phyloP scores from a whole-genome alignment of 768 basidiomycete genomes.

The Myochromella boudieri region DNA sequence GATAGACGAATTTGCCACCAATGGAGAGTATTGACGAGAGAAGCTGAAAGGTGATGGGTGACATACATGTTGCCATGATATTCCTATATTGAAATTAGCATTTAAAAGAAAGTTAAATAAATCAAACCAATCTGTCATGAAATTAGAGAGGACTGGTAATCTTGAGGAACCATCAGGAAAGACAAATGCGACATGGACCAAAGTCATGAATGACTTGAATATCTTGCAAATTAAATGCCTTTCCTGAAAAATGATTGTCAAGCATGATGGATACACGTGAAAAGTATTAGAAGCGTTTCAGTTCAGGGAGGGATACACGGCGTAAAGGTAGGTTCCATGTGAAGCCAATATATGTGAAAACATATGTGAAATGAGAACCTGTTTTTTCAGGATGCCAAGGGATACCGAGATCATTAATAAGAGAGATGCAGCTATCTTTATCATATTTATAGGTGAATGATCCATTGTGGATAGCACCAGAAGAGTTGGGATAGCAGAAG shows the following conservation, averaged over 20 bases:
- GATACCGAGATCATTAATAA: constrained; percentile 11
- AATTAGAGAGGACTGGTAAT: constrained; percentile 25
- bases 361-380: constrained; percentile 20
- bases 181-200: constrained; percentile 31
- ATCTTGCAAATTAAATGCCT: constrained; percentile 17
- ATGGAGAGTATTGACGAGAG: constrained; percentile 20
- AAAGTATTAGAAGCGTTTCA: constrained; percentile 30
- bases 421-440: constrained; percentile 3
- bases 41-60: constrained; percentile 14
- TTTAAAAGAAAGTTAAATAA: too few relatives aligned
- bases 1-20: constrained; percentile 36
- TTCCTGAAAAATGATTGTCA: not conserved
- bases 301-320: constrained; percentile 27
- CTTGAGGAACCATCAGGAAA: constrained; percentile 18
- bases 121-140: constrained; percentile 18
- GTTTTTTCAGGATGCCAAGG: constrained; percentile 19
- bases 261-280: constrained; percentile 18
- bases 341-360: constrained; percentile 32
- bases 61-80: constrained; percentile 19
- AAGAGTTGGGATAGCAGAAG: constrained; percentile 19
- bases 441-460: constrained; percentile 21
- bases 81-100: too few relatives aligned
- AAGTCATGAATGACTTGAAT: constrained; percentile 26
- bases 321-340: constrained; percentile 27
- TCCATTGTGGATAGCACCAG: not conserved